These are phyloP conservation scores for Parathielavia appendiculata DNA, from an alignment of 495 filamentous ascomycete species.

Conservation along the genomic window DNA sequence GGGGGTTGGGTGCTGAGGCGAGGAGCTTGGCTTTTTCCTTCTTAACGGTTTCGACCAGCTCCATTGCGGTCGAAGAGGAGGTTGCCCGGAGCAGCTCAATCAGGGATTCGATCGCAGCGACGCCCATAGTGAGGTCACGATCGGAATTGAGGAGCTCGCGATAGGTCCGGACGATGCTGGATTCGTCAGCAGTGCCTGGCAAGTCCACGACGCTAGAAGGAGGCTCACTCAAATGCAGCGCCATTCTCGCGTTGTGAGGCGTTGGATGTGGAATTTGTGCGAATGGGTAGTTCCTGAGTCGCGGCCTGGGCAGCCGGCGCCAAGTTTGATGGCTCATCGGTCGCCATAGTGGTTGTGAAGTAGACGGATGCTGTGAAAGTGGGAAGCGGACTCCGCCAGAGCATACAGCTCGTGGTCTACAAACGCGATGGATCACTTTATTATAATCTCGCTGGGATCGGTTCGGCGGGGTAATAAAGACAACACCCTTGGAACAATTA, in stretches of 20 bases:
- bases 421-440: not conserved
- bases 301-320: not conserved
- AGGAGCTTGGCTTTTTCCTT: slow-evolving; percentile 63
- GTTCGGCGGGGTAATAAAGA: not conserved
- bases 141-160: slow-evolving; percentile 53
- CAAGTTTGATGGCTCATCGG: slow-evolving; percentile 13
- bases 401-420: slow-evolving; percentile 15
- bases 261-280: slow-evolving; percentile 2
- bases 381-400: slow-evolving; percentile 25
- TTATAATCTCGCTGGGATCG: not conserved
- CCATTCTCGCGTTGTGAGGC: slow-evolving; percentile 16
- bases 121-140: slow-evolving; percentile 85
- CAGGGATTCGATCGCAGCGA: slow-evolving; percentile 91
- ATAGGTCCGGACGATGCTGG: slow-evolving; percentile 53
- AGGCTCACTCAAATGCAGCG: slow-evolving; percentile 26
- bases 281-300: slow-evolving; percentile 14
- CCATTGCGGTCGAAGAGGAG: slow-evolving; percentile 78
- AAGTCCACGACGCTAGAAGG: not conserved
- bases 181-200: slow-evolving; percentile 1
- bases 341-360: slow-evolving; percentile 23
- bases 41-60: slow-evolving; percentile 81
- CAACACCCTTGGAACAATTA: too few relatives aligned
- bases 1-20: slow-evolving; percentile 71
- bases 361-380: slow-evolving; percentile 17
- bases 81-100: slow-evolving; percentile 74